Evolutionary conservation across 1,139 yeast genomes (phyloP), one percentile per base, ranked within the genome.

Genomic region (Scheffersomyces illinoinensis): DNA sequence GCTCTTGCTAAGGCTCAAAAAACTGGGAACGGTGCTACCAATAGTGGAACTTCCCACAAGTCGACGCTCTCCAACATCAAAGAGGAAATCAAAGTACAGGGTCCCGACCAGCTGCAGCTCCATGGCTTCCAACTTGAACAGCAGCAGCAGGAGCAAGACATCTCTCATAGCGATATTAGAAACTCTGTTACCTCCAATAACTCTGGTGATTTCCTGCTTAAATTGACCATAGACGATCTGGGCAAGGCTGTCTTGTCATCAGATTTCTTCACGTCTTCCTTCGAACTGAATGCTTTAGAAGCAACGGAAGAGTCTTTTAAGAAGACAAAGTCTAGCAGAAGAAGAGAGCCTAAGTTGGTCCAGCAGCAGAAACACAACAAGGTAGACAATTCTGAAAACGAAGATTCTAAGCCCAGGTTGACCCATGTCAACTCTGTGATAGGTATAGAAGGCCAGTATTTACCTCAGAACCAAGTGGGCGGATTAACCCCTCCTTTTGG

Each of bases 221-320:
- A 72, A 57, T 69, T 80, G 57, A 77, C 75, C 63, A 73, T 81
- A 54, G 83, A 80, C 62, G 82, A 76, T 59, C 76, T 73, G 73
- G 85, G 84, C n/a, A 78, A 77, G 58, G 84, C 85, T 0, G 75
- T 77, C n/a, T 73, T 77, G 61, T 71, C 75, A 26, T 69, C 68
- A 51, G 75, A 73, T 56, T 62, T 69, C 57, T 67, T 67, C 54
- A 53, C 50, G 23, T 53, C 57, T 3, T 21, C 48, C 8, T 50
- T 55, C 14, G 56, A 48, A 4, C 55, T 56, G 12, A 53, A 50
- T 14, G 55, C 39, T n/a, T 8, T 47, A 14, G 53, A 52, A 23
- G 18, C 18, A 5, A 51, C 23, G 24, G 43, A 20, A 24, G 49
- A 26, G 14, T 21, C 18, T 5, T 21, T 21, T 17, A 19, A 10